Conservation (phyloP, 2,329 filamentous ascomycete genomes). For the Alternaria ethzedia region DNA sequence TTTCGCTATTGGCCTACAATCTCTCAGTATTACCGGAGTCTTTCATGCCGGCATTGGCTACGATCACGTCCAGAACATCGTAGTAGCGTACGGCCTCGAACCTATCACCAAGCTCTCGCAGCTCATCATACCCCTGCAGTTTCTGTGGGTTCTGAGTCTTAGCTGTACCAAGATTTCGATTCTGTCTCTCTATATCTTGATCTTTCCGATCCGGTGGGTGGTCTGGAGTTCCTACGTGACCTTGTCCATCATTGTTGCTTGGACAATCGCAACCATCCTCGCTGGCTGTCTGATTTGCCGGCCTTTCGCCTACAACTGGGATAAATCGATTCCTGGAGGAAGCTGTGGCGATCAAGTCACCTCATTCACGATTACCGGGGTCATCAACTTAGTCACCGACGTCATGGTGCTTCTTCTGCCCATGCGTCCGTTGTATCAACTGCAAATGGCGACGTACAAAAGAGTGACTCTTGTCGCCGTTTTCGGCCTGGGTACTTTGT, state of each 20-base stretch:
- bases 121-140: neutral
- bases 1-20: neutral
- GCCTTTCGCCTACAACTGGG: conserved; percentile 26
- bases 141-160: conserved; percentile 1
- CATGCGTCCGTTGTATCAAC: neutral
- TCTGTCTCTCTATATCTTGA: neutral
- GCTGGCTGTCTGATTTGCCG: neutral
- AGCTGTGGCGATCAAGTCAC: conserved; percentile 9
- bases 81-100: neutral
- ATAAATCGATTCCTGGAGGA: conserved; percentile 27
- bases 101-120: neutral
- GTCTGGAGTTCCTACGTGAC: neutral
- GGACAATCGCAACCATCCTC: neutral
- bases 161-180: neutral
- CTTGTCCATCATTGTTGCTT: neutral
- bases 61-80: neutral
- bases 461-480: neutral
- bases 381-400: neutral
- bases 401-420: neutral
- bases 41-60: conserved; percentile 1
- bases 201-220: neutral
- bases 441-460: conserved; percentile 2
- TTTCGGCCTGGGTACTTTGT: neutral
- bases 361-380: neutral
- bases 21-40: neutral